Conservation (phyloP, 73 alveolate species). For the Tetrahymena borealis region DNA sequence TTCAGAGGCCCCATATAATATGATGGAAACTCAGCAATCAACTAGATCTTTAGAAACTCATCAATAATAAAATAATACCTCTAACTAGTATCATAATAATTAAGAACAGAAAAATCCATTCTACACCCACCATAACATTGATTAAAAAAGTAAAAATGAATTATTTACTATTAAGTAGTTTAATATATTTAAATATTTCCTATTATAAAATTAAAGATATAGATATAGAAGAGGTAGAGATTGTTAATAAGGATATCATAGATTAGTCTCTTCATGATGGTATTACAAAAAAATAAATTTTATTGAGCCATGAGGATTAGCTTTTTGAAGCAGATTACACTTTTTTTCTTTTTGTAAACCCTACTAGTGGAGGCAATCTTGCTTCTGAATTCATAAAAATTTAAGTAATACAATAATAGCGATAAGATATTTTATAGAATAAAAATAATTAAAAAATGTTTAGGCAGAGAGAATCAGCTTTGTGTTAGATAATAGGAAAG, state of each 20-base stretch:
- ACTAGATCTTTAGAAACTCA: background rate
- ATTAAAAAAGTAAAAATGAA: background rate
- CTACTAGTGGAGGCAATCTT: background rate
- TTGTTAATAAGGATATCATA: background rate
- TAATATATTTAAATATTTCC: too few species aligned
- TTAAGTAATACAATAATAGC: background rate
- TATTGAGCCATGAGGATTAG: background rate
- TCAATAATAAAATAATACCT: background rate
- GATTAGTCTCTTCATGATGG: too few species aligned
- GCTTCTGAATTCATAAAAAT: background rate
- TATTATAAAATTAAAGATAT: background rate
- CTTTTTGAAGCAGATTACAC: background rate
- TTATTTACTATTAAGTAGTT: too few species aligned
- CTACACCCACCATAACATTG: background rate
- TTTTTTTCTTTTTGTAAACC: background rate
- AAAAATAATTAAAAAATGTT: background rate
- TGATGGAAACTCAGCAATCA: background rate
- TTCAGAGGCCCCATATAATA: background rate
- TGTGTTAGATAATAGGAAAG: background rate
- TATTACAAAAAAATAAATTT: background rate
- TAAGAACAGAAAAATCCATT: background rate
- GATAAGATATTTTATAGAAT: background rate
- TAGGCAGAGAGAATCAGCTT: background rate
- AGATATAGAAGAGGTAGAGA: background rate
- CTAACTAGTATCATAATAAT: background rate